Evolutionary conservation across 2,329 filamentous ascomycete species (phyloP).

Genomic region (Sarocladiaceae sp.): DNA sequence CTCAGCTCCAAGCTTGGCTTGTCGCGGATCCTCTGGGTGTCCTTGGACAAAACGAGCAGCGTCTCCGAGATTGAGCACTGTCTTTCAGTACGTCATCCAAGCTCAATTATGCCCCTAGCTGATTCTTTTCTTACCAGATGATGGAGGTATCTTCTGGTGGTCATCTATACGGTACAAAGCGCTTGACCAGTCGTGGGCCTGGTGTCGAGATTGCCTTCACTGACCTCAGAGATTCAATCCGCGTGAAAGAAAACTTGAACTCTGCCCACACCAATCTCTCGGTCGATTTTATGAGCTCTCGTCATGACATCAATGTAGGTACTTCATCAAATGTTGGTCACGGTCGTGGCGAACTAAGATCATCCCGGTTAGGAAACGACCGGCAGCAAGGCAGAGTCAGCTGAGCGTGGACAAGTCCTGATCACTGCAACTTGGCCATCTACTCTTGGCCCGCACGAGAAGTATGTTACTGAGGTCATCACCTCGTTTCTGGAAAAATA

Average conservation of each 20-base stretch:
- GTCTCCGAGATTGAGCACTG: constrained; percentile 35
- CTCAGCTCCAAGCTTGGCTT: constrained; percentile 41
- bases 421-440: constrained; percentile 15
- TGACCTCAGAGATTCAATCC: constrained; percentile 54
- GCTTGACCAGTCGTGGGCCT: neutral
- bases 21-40: constrained; percentile 39
- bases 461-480: constrained; percentile 29
- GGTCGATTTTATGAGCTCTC: constrained; percentile 18
- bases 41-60: constrained; percentile 23
- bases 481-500: constrained; percentile 33
- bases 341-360: too few species aligned
- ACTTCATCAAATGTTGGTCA: too few species aligned
- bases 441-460: constrained; percentile 14
- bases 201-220: constrained; percentile 39
- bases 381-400: too few species aligned
- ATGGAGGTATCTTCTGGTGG: too few species aligned
- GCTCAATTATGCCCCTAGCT: neutral
- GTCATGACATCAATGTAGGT: neutral
- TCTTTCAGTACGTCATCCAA: constrained; percentile 30
- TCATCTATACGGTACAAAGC: too few species aligned
- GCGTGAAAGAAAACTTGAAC: constrained; percentile 39
- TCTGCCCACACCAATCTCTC: constrained; percentile 40
- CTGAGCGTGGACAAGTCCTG: constrained; percentile 13
- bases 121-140: too few species aligned
- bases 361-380: too few species aligned